These are phyloP conservation scores for Betula pendula DNA, from an alignment of 306 rosid species.

Conservation along the genomic window DNA sequence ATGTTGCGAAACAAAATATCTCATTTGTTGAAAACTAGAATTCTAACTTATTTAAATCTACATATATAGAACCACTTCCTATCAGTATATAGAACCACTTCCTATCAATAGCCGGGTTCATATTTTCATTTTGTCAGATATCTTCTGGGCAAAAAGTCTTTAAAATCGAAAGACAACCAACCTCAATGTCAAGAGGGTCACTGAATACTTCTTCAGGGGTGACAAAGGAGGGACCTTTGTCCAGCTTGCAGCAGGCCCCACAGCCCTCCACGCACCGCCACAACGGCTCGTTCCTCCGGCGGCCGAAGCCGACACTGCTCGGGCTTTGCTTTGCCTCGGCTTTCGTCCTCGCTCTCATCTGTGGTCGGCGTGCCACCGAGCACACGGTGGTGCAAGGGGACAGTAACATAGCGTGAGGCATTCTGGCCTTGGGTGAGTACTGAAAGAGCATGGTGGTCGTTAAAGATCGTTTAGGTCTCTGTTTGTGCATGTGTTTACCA, in stretches of 20 bases:
- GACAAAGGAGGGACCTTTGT: conserved; percentile 71
- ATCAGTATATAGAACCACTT: not conserved
- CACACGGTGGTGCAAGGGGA: conserved; percentile 21
- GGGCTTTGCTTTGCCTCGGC: conserved; percentile 31
- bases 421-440: conserved; percentile 7
- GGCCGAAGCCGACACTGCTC: conserved; percentile 40
- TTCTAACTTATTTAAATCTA: not conserved
- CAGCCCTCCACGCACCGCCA: conserved; percentile 90
- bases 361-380: conserved; percentile 38
- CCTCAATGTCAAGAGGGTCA: conserved; percentile 64
- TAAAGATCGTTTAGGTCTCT: not conserved
- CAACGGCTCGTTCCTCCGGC: conserved; percentile 40
- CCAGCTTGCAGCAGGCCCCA: conserved; percentile 90
- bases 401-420: conserved; percentile 32
- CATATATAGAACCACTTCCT: not conserved
- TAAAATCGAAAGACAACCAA: conserved; percentile 9
- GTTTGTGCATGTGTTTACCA: too few relatives aligned
- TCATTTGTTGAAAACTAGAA: not conserved
- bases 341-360: conserved; percentile 13
- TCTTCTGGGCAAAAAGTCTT: not conserved
- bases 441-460: not conserved
- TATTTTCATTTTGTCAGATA: not conserved
- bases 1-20: not conserved
- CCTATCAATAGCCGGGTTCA: not conserved
- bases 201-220: conserved; percentile 76